A percentile compares a stretch with the other conserved stretches of the same genome.
Conservation (phyloP, 495 filamentous ascomycete species). For the Talaromyces borbonicus region DNA sequence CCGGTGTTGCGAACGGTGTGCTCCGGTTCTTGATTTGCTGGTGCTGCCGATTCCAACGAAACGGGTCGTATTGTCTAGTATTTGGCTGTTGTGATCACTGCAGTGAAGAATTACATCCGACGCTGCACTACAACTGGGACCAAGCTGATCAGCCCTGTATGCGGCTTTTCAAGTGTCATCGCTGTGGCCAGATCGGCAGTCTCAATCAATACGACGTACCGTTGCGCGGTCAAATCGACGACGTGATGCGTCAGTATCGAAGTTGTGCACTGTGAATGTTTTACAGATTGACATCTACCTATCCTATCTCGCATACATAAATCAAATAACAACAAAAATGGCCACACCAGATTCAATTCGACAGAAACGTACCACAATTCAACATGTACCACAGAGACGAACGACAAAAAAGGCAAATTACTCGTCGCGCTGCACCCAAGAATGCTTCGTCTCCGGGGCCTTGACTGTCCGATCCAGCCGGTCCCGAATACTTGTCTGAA, state of each 20-base stretch:
- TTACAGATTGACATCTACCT: no score
- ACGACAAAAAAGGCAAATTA: not conserved
- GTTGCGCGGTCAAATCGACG: constrained; percentile 1
- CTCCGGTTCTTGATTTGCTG: not conserved
- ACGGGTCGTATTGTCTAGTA: not conserved
- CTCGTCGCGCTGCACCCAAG: constrained; percentile 4
- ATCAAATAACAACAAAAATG: not conserved
- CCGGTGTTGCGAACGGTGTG: not conserved
- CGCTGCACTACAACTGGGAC: constrained; percentile 1
- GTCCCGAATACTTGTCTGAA: constrained; percentile 25
- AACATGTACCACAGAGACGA: not conserved
- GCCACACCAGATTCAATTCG: no score
- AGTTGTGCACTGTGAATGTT: not conserved
- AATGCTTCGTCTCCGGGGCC: constrained; percentile 1
- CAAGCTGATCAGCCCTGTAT: constrained; percentile 3
- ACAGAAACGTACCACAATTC: not conserved
- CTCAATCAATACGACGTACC: not conserved
- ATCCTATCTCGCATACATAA: no score
- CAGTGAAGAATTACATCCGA: not conserved
- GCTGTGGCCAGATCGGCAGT: constrained; percentile 1
- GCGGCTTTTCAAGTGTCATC: not conserved
- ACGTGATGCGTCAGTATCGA: constrained; percentile 1
- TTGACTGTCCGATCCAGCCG: constrained; percentile 17
- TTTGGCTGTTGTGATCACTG: constrained; percentile 3
- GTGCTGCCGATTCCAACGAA: constrained; percentile 3